Conservation (phyloP, 2,329 filamentous ascomycete genomes). For the Clonostachys byssicola region DNA sequence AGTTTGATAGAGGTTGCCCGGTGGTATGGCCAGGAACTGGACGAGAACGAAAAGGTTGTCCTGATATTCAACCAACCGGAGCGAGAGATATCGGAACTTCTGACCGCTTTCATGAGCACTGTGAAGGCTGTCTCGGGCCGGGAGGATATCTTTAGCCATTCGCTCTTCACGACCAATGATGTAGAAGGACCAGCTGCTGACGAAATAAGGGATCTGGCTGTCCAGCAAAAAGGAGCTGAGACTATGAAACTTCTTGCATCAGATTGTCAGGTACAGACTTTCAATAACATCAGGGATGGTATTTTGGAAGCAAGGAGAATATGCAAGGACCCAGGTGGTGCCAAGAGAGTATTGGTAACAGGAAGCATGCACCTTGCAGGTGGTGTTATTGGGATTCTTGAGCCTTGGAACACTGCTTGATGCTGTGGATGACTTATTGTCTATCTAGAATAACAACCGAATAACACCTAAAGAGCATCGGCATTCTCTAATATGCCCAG, state of each 20-base stretch:
- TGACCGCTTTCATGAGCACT: slow-evolving; percentile 57
- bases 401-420: slow-evolving; percentile 24
- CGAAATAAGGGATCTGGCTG: slow-evolving; percentile 43
- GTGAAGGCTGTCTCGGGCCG: slow-evolving; percentile 32
- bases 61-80: slow-evolving; percentile 94
- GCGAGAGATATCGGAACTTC: slow-evolving; percentile 65
- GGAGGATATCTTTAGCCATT: slow-evolving; percentile 58
- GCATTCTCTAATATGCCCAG: slow-evolving; percentile 56
- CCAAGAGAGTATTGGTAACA: slow-evolving; percentile 66
- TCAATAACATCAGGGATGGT: slow-evolving; percentile 69
- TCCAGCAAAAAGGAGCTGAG: slow-evolving; percentile 64
- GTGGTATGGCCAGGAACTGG: slow-evolving; percentile 66
- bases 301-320: slow-evolving; percentile 50
- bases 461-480: not conserved
- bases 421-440: too few relatives aligned
- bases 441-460: too few relatives aligned
- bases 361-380: slow-evolving; percentile 84
- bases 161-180: slow-evolving; percentile 78
- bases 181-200: slow-evolving; percentile 9
- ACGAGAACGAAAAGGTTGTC: slow-evolving; percentile 29
- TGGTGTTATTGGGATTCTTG: slow-evolving; percentile 70
- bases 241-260: slow-evolving; percentile 56
- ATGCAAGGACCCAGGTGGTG: slow-evolving; percentile 22
- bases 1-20: slow-evolving; percentile 71
- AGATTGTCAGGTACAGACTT: slow-evolving; percentile 36